Conservation (phyloP, 768 basidiomycete genomes). For the Tricholoma furcatifolium region DNA sequence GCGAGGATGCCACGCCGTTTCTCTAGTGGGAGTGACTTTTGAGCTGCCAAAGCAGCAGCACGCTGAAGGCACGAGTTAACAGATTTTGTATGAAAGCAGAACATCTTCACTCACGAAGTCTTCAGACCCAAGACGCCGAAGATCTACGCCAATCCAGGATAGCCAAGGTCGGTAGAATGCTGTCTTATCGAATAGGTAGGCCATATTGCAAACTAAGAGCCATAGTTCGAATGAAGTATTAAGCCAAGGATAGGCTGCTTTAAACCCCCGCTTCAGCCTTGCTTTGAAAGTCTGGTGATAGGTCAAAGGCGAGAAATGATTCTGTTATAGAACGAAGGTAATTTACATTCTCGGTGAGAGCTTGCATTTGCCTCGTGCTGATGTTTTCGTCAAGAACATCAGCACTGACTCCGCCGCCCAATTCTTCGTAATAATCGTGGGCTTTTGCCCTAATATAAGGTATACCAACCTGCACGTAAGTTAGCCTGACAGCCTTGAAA, state of each 20-base stretch:
- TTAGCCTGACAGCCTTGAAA: slow-evolving; percentile 1
- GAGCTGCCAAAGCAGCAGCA: slow-evolving; percentile 33
- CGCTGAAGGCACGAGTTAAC: slow-evolving; percentile 32
- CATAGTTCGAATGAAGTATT: slow-evolving; percentile 80
- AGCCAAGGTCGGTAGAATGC: slow-evolving; percentile 92
- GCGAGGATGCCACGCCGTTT: slow-evolving; percentile 36
- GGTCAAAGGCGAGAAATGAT: slow-evolving; percentile 4
- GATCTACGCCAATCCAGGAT: slow-evolving; percentile 77
- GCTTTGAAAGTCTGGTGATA: slow-evolving; percentile 47
- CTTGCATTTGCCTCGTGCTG: slow-evolving; percentile 41
- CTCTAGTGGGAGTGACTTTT: slow-evolving; percentile 27
- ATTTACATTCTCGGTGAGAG: slow-evolving; percentile 53
- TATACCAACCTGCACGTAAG: slow-evolving; percentile 65
- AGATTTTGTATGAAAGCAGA: background rate
- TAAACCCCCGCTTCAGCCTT: slow-evolving; percentile 62
- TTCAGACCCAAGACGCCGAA: slow-evolving; percentile 75
- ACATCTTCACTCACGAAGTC: slow-evolving; percentile 60
- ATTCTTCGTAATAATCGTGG: slow-evolving; percentile 85
- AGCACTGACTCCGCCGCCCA: slow-evolving; percentile 79
- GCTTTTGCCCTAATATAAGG: slow-evolving; percentile 90
- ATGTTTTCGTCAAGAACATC: slow-evolving; percentile 61
- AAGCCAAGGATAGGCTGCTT: slow-evolving; percentile 75
- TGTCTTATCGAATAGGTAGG: slow-evolving; percentile 87
- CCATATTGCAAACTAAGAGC: slow-evolving; percentile 80
- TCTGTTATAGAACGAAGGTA: background rate